Conservation (phyloP, 805 yeast species). For the Cyberlindnera mrakii region DNA sequence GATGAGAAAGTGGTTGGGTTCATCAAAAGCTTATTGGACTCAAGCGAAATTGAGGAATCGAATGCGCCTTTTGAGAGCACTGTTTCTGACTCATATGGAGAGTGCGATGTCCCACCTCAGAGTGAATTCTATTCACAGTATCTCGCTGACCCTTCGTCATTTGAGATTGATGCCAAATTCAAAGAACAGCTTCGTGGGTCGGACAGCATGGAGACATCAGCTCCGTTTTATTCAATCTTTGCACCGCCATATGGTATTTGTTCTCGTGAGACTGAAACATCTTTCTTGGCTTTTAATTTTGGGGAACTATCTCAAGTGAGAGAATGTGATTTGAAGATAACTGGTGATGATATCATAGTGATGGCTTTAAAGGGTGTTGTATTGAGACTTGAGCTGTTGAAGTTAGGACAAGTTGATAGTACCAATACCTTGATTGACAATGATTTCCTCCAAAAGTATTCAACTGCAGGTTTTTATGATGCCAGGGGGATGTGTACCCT, state of each 20-base stretch:
- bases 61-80: not conserved
- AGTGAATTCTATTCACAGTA: conserved; percentile 6
- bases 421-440: not conserved
- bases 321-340: not conserved
- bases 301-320: conserved; percentile 7
- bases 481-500: conserved; percentile 7
- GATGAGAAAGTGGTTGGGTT: conserved; percentile 6
- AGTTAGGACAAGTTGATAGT: conserved; percentile 34
- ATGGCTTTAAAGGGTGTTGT: not conserved
- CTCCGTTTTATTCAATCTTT: conserved; percentile 10
- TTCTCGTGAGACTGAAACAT: conserved; percentile 9
- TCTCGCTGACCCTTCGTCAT: conserved; percentile 4
- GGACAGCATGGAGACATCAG: conserved; percentile 7
- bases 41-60: not conserved
- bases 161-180: conserved; percentile 15
- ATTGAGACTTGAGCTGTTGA: conserved; percentile 40
- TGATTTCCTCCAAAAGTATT: not conserved
- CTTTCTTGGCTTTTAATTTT: conserved; percentile 9
- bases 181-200: conserved; percentile 5
- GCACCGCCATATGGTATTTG: conserved; percentile 5
- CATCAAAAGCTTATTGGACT: conserved; percentile 5
- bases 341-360: not conserved
- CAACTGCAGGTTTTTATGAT: not conserved
- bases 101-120: not conserved
- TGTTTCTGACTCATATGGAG: not conserved